phyloP scores from a whole-genome alignment of 2,329 filamentous ascomycete species.

The Ophiocordyceps australis region DNA sequence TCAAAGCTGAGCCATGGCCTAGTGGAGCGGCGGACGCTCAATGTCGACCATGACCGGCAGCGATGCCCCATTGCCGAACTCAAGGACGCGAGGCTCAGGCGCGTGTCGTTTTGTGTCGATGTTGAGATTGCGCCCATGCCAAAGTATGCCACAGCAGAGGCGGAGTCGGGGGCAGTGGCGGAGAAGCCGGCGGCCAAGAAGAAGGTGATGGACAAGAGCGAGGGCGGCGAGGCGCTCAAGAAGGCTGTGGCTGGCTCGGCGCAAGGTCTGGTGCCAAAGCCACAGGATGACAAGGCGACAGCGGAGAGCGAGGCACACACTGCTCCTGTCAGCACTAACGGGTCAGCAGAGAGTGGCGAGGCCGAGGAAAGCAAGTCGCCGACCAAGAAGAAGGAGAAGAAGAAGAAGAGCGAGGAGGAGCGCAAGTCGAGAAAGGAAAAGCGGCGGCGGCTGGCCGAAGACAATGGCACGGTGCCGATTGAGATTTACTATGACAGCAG shows the following conservation, averaged over 20 bases:
- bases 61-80: slow-evolving; percentile 66
- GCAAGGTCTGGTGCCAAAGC: slow-evolving; percentile 16
- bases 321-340: too few species aligned
- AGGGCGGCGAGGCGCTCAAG: slow-evolving; percentile 60
- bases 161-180: slow-evolving; percentile 16
- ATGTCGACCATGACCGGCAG: slow-evolving; percentile 64
- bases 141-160: slow-evolving; percentile 48
- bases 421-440: slow-evolving; percentile 83
- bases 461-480: slow-evolving; percentile 72
- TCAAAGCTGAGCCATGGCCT: slow-evolving; percentile 37
- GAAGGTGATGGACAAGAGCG: slow-evolving; percentile 48
- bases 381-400: slow-evolving; percentile 78
- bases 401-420: slow-evolving; percentile 86
- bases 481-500: slow-evolving; percentile 60
- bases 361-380: slow-evolving; percentile 1
- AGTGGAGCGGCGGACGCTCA: slow-evolving; percentile 67
- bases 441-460: slow-evolving; percentile 67
- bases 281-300: not conserved
- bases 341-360: too few species aligned
- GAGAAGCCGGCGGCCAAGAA: slow-evolving; percentile 39
- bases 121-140: slow-evolving; percentile 89
- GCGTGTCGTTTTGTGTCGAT: slow-evolving; percentile 91
- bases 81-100: slow-evolving; percentile 60
- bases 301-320: too few species aligned
- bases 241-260: slow-evolving; percentile 40